Evolutionary conservation across 176 grass and related monocot genomes (phyloP), one percentile per base, ranked within the genome.

Genomic region (Poa annua): DNA sequence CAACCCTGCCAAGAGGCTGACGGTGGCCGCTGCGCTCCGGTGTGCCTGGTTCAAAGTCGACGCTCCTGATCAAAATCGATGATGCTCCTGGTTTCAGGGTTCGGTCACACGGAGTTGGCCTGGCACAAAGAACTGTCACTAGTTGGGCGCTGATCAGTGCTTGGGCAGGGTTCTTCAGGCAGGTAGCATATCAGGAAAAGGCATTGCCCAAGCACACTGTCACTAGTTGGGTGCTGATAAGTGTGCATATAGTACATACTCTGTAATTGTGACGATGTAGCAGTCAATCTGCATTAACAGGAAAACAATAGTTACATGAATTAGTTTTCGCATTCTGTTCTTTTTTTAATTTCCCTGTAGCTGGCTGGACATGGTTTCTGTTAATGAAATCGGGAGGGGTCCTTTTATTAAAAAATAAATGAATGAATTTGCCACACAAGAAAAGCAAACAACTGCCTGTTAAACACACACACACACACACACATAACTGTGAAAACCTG

Each of bases 1-100:
- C 52, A 75, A 84, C 10, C 88, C 88, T 20, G 4, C 25, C 15
- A 64, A 87, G 56, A 83, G 88, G 45, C 44, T 87, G 20, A 83
- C 88, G 12, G 83, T 64, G 1, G 39, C 63, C 41, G 63, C 52
- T 1, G 72, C 83, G 1, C 83, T 86, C n/a, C 42, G 16, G 13
- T 78, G 54, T 57, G 72, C 61, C 36, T 90, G 83, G 83, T 86
- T 90, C 84, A 51, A 48, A 45, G 21, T 45, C 22, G 62, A 70
- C 38, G 61, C 6, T 35, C 15, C 41, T 36, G 39, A 24, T 29
- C 29, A 29, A n/a, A 12, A 19, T 0, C 12, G 62, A 53, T 19
- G 79, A 67, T 15, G 78, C 60, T 66, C 34, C 61, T 19, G 19
- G 3, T 24, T 24, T 16, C 29, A 56, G 20, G 11, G 12, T 25